Conservation (phyloP, 257 asterid species). For the Gardenia jasminoides region DNA sequence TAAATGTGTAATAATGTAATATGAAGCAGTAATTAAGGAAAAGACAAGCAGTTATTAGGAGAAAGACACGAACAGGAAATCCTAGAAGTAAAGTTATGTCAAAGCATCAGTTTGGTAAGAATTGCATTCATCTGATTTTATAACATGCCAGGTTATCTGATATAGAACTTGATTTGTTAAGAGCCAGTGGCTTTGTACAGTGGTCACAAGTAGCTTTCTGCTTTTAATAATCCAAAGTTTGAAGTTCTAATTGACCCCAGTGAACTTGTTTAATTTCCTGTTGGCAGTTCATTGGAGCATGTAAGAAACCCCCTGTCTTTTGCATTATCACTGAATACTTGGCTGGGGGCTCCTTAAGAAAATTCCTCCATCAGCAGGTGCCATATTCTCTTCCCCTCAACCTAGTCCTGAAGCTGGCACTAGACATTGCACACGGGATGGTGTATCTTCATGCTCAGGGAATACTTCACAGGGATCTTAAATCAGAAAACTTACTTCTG, state of each 20-base stretch:
- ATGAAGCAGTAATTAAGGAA: not conserved
- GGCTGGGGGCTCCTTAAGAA: slow-evolving; percentile 89
- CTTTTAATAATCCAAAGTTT: not conserved
- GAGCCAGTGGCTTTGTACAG: not conserved
- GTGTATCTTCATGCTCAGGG: slow-evolving; percentile 88
- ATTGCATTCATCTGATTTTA: not conserved
- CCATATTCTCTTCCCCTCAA: slow-evolving; percentile 78
- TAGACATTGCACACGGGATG: slow-evolving; percentile 93
- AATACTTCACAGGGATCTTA: slow-evolving; percentile 91
- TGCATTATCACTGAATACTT: slow-evolving; percentile 92
- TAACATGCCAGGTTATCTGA: not conserved
- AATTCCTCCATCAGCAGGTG: slow-evolving; percentile 89
- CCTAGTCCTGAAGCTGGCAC: slow-evolving; percentile 65
- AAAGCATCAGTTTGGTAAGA: not conserved
- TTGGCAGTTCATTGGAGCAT: slow-evolving; percentile 87
- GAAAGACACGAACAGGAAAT: not conserved
- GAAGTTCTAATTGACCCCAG: not conserved
- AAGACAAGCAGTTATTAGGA: not conserved
- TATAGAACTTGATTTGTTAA: not conserved
- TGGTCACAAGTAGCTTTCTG: not conserved
- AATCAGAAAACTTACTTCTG: slow-evolving; percentile 86
- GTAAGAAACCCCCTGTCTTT: slow-evolving; percentile 92
- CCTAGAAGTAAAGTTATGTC: not conserved
- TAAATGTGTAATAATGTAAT: not conserved
- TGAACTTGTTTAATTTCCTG: slow-evolving; percentile 13